Evolutionary conservation across 108 stramenopile genomes (phyloP).

Genomic region (Skeletonema potamos): DNA sequence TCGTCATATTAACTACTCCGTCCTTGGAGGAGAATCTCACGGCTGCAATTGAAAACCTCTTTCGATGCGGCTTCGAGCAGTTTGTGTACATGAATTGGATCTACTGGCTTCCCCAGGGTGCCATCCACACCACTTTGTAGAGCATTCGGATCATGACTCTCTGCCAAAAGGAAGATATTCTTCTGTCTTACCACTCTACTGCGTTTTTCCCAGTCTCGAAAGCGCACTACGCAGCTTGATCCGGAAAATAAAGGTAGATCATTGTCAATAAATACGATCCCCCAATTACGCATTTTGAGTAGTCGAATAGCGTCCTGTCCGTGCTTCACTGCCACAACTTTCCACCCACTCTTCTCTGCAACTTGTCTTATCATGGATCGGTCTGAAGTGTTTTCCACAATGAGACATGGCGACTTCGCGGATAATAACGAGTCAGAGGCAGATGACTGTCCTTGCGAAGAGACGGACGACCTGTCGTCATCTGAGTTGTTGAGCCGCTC

Average conservation of each 20-base stretch:
- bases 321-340: constrained; percentile 40
- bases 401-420: not conserved
- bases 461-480: constrained; percentile 14
- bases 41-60: not conserved
- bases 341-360: constrained; percentile 46
- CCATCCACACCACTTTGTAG: constrained; percentile 66
- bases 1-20: not conserved
- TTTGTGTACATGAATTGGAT: constrained; percentile 1
- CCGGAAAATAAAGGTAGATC: constrained; percentile 41
- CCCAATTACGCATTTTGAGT: constrained; percentile 68
- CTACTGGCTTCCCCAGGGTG: constrained; percentile 52
- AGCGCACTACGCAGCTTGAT: constrained; percentile 39
- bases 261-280: constrained; percentile 57
- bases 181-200: constrained; percentile 58
- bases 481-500: constrained; percentile 3
- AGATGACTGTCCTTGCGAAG: not conserved
- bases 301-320: constrained; percentile 53
- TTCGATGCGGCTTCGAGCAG: constrained; percentile 3
- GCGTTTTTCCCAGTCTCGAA: constrained; percentile 66
- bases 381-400: constrained; percentile 16
- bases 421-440: not conserved
- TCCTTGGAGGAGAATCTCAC: not conserved
- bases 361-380: constrained; percentile 10
- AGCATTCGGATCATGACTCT: constrained; percentile 5
- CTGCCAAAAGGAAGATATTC: constrained; percentile 49